Evolutionary conservation across 2,329 filamentous ascomycete species (phyloP), one percentile per base, ranked within the genome.

Genomic region (Fusarium coffeatum): DNA sequence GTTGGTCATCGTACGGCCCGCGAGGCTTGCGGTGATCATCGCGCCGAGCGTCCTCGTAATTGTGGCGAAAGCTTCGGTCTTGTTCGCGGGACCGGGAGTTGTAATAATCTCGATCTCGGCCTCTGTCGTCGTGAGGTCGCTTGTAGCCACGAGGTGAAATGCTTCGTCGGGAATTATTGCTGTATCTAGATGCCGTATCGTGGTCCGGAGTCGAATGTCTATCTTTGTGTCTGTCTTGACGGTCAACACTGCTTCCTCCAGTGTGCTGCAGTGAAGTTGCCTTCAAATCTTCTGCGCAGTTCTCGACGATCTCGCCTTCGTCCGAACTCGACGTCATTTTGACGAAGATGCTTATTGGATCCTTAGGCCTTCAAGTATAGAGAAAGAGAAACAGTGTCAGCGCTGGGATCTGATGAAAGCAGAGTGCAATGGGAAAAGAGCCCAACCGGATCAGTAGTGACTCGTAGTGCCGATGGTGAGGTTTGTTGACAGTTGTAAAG

Each of bases 211-310:
- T 89, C 77, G 87, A 87, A 74, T 83, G 78, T 85, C 85, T 87
- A 80, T 82, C 85, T 82, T 87, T 89, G 83, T 83, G 87, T 94
- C 93, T 97, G 92, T 92, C 88, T 87, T 86, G 89, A 89, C 91
- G 92, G 93, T 97, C 92, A 97, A 97, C 90, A 88, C 87, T 90
- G 88, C 85, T 90, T 91, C 89, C 87, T 88, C 90, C 89, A 87
- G 88, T 83, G 82, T 87, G 87, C 86, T 87, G 85, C 87, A 90
- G 89, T 90, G 91, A 91, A 93, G 92, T 92, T 96, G 93, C 93
- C 93, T 96, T 96, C 81, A 82, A 83, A 76, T 84, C 79, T 78
- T 80, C 79, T 86, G 85, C 87, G 82, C 87, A 86, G 83, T 88
- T 88, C 83, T 94, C 92, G 80, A 91, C 83, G 81, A 95, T 93